Conservation (phyloP, 257 asterid genomes). For the Eucommia ulmoides region DNA sequence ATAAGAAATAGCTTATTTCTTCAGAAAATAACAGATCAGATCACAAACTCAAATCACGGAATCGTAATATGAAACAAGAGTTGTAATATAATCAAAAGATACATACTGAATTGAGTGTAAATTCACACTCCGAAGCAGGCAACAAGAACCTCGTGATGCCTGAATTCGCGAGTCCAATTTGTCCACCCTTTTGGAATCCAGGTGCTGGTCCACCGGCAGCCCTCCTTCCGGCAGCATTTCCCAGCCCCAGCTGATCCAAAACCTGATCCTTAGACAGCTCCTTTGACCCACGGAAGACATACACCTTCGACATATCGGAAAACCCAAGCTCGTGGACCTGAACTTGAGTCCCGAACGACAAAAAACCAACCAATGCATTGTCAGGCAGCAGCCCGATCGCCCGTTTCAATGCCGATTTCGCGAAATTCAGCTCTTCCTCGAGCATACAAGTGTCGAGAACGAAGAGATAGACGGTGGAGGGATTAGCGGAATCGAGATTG, state of each 20-base stretch:
- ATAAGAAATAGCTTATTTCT: too few species aligned
- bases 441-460: constrained; percentile 87
- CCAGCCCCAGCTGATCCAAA: constrained; percentile 79
- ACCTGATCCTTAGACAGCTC: constrained; percentile 77
- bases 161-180: constrained; percentile 27
- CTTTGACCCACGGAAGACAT: constrained; percentile 78
- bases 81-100: too few species aligned
- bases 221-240: constrained; percentile 18
- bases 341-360: constrained; percentile 91
- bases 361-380: constrained; percentile 88
- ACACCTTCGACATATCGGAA: constrained; percentile 78
- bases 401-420: constrained; percentile 74
- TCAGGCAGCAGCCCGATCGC: constrained; percentile 87
- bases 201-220: constrained; percentile 39
- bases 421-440: constrained; percentile 81
- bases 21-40: constrained; percentile 6
- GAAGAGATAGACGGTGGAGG: constrained; percentile 58
- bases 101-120: constrained; percentile 57
- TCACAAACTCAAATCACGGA: background rate
- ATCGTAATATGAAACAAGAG: background rate
- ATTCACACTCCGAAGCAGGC: constrained; percentile 91
- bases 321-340: constrained; percentile 93
- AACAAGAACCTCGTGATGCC: constrained; percentile 69
- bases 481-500: too few species aligned
- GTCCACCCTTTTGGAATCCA: constrained; percentile 45